These are phyloP conservation scores for Fusarium brevicatenulatum DNA, from an alignment of 2,329 filamentous ascomycete genomes.

Conservation along the genomic window DNA sequence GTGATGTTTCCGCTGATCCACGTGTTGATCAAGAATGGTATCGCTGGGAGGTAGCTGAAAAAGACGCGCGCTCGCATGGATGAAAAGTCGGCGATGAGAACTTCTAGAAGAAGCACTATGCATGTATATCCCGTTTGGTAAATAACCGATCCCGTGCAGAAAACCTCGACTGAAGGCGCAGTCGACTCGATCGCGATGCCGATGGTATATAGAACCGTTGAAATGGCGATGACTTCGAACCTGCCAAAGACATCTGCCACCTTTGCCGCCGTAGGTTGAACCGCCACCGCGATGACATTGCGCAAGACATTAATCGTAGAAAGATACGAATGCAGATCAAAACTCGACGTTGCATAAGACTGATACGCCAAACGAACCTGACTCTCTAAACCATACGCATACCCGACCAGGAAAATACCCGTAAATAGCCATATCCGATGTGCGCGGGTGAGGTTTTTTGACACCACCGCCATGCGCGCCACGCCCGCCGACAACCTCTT, in stretches of 20 bases:
- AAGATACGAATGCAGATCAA: constrained; percentile 63
- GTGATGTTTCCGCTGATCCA: constrained; percentile 71
- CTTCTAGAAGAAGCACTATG: constrained; percentile 67
- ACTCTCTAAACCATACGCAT: constrained; percentile 68
- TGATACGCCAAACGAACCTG: constrained; percentile 63
- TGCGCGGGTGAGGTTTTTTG: constrained; percentile 55
- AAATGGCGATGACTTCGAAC: constrained; percentile 65
- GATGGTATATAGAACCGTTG: constrained; percentile 65
- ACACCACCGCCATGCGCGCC: constrained; percentile 61
- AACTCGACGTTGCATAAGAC: constrained; percentile 64
- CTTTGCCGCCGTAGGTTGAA: constrained; percentile 68
- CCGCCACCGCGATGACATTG: constrained; percentile 68
- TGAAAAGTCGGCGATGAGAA: constrained; percentile 69
- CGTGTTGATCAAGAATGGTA: constrained; percentile 70
- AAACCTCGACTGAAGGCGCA: constrained; percentile 59
- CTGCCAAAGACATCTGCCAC: constrained; percentile 72
- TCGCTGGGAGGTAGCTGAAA: constrained; percentile 70
- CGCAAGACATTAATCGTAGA: constrained; percentile 68
- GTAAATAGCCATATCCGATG: constrained; percentile 64
- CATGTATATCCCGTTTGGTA: constrained; percentile 69
- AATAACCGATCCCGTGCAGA: constrained; percentile 63
- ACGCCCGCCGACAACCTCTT: constrained; percentile 54
- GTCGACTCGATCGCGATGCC: constrained; percentile 65
- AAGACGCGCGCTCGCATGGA: constrained; percentile 68
- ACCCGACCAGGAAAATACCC: constrained; percentile 68